Percentiles rank a stretch among this genome's conserved stretches.
Evolutionary conservation across 495 filamentous ascomycete species (phyloP).

Genomic region (Aspergillus olivimuriae): DNA sequence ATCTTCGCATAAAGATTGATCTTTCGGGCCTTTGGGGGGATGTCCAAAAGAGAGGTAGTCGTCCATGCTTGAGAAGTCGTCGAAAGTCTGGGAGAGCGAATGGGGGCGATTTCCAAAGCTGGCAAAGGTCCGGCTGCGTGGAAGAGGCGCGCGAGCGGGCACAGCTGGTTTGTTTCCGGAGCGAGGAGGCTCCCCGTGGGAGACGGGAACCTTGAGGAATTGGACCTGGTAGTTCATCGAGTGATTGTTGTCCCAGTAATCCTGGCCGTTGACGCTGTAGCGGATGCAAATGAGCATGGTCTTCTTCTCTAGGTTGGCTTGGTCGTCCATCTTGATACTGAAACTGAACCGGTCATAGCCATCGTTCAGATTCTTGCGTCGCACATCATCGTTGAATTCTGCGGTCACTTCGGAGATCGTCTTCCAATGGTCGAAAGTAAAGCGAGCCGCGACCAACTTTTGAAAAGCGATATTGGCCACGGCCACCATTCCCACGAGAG

Average conservation of each 20-base stretch:
- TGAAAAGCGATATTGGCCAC: constrained; percentile 88
- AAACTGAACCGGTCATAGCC: constrained; percentile 87
- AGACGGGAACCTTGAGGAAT: constrained; percentile 71
- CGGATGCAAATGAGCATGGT: constrained; percentile 87
- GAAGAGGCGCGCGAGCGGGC: constrained; percentile 57
- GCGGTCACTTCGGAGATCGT: constrained; percentile 91
- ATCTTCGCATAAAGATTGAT: constrained; percentile 33
- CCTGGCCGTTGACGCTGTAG: constrained; percentile 77
- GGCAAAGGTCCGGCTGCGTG: constrained; percentile 62
- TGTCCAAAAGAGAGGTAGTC: constrained; percentile 51
- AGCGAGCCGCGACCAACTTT: constrained; percentile 80
- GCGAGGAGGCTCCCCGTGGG: constrained; percentile 47
- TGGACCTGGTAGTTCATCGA: constrained; percentile 84
- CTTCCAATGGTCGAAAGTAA: constrained; percentile 97
- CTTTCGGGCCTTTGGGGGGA: constrained; percentile 48
- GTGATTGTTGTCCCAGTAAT: constrained; percentile 94
- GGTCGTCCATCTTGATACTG: constrained; percentile 85
- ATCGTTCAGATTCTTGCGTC: constrained; percentile 56
- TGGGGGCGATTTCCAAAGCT: constrained; percentile 45
- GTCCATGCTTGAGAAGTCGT: constrained; percentile 62
- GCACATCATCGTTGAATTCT: constrained; percentile 76
- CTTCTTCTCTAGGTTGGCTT: constrained; percentile 83
- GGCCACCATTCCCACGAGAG: constrained; percentile 70
- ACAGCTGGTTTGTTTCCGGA: constrained; percentile 29
- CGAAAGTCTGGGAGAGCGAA: constrained; percentile 56